These are phyloP conservation scores for Amphibolis antarctica DNA, from an alignment of 106 monocot genomes.

Conservation along the genomic window DNA sequence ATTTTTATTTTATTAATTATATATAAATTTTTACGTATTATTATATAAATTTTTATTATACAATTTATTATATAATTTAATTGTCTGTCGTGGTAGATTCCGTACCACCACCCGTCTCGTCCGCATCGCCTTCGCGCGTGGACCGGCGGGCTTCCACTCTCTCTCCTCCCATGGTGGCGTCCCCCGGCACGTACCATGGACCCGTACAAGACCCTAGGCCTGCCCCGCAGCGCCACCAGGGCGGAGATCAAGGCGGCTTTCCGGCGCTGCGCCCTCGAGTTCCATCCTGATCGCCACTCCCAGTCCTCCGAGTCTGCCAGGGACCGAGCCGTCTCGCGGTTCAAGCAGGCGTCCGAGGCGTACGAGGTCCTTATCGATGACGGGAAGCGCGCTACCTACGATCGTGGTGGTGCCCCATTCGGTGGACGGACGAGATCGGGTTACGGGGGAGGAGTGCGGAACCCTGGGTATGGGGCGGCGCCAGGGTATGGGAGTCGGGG, in stretches of 20 bases:
- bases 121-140: neutral
- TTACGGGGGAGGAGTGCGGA: neutral
- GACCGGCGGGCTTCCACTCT: neutral
- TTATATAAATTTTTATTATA: too few species aligned
- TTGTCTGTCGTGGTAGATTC: too few species aligned
- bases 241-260: conserved; percentile 82
- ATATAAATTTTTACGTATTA: too few species aligned
- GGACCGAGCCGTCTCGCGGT: conserved; percentile 31
- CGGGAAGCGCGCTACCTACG: conserved; percentile 43
- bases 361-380: conserved; percentile 70
- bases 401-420: conserved; percentile 5
- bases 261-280: conserved; percentile 52
- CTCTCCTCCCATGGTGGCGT: neutral
- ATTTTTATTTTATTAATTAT: too few species aligned
- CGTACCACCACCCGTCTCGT: too few species aligned
- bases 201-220: conserved; percentile 57
- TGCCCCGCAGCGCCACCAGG: conserved; percentile 41
- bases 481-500: neutral
- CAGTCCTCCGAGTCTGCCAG: conserved; percentile 29
- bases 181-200: conserved; percentile 12
- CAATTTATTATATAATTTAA: too few species aligned
- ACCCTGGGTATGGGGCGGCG: conserved; percentile 14
- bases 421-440: conserved; percentile 4
- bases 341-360: conserved; percentile 60
- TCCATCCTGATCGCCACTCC: conserved; percentile 75